Evolutionary conservation across 202 grass and related monocot species (phyloP).

Genomic region (Panicum virgatum): DNA sequence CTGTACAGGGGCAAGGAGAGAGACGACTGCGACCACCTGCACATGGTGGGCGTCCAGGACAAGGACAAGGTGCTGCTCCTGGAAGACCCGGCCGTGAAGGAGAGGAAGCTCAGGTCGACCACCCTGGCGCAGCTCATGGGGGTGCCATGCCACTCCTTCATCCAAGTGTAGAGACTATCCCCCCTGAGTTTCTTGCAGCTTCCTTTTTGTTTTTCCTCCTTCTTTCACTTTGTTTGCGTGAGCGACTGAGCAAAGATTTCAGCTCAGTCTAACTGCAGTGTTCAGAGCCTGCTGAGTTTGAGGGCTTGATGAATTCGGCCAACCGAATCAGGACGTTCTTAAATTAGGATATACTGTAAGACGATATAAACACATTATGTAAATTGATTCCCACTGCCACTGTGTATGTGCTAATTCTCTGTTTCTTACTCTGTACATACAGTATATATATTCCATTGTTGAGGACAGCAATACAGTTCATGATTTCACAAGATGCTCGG

Average conservation of each 20-base stretch:
- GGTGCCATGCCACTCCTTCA: constrained; percentile 65
- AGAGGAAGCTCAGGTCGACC: constrained; percentile 77
- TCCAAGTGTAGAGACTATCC: constrained; percentile 41
- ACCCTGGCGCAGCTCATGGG: constrained; percentile 78
- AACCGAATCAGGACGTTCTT: constrained; percentile 10
- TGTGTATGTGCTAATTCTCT: constrained; percentile 3
- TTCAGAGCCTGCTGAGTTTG: constrained; percentile 25
- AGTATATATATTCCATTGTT: not conserved
- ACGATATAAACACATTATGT: constrained; percentile 13
- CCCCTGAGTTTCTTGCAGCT: not conserved
- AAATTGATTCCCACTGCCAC: constrained; percentile 36
- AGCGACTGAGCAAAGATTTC: constrained; percentile 6
- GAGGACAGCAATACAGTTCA: not conserved
- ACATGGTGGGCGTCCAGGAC: constrained; percentile 86
- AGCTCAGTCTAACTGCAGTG: constrained; percentile 33
- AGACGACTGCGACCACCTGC: constrained; percentile 78
- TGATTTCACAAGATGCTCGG: not conserved
- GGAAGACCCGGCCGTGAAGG: constrained; percentile 86
- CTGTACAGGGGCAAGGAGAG: constrained; percentile 85
- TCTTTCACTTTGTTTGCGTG: not conserved
- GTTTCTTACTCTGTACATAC: not conserved
- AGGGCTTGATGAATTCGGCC: constrained; percentile 21
- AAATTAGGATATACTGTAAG: constrained; percentile 21
- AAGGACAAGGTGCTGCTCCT: constrained; percentile 88
- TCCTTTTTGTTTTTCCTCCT: not conserved